These are phyloP conservation scores for Xylariaceae sp. DNA, from an alignment of 2,329 filamentous ascomycete species.

Conservation along the genomic window DNA sequence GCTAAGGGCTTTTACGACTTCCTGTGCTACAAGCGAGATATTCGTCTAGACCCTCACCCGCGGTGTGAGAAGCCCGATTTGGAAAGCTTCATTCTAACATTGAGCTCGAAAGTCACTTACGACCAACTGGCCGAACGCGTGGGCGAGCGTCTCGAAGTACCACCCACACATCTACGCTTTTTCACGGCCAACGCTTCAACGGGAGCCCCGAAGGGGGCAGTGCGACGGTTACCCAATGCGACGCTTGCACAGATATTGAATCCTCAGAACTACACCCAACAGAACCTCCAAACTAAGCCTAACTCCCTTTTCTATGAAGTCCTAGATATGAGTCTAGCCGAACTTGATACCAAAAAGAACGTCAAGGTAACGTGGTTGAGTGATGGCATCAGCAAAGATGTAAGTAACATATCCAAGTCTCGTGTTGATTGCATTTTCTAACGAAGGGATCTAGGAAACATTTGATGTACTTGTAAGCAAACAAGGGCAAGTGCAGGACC, in stretches of 20 bases:
- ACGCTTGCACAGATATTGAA: constrained; percentile 76
- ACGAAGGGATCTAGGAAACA: constrained; percentile 52
- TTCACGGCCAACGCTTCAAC: constrained; percentile 75
- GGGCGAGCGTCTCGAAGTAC: constrained; percentile 67
- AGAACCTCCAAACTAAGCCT: constrained; percentile 62
- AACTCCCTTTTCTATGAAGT: constrained; percentile 90
- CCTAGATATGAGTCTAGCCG: constrained; percentile 86
- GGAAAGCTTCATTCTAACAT: constrained; percentile 65
- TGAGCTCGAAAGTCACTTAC: constrained; percentile 87
- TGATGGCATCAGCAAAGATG: constrained; percentile 88
- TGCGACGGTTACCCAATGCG: constrained; percentile 66
- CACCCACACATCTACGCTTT: constrained; percentile 84
- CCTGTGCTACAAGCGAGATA: constrained; percentile 72
- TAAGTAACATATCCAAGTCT: constrained; percentile 37
- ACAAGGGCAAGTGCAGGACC: constrained; percentile 72
- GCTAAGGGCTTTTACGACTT: constrained; percentile 91
- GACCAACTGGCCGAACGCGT: constrained; percentile 82
- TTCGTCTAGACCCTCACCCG: constrained; percentile 70
- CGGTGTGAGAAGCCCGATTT: constrained; percentile 53
- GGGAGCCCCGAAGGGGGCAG: constrained; percentile 69
- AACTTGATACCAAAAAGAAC: constrained; percentile 87
- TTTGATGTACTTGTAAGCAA: constrained; percentile 84
- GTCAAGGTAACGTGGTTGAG: constrained; percentile 79
- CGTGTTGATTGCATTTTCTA: constrained; percentile 20
- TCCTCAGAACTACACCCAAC: constrained; percentile 65